Evolutionary conservation across 805 yeast species (phyloP).

Genomic region (Millerozyma acaciae): DNA sequence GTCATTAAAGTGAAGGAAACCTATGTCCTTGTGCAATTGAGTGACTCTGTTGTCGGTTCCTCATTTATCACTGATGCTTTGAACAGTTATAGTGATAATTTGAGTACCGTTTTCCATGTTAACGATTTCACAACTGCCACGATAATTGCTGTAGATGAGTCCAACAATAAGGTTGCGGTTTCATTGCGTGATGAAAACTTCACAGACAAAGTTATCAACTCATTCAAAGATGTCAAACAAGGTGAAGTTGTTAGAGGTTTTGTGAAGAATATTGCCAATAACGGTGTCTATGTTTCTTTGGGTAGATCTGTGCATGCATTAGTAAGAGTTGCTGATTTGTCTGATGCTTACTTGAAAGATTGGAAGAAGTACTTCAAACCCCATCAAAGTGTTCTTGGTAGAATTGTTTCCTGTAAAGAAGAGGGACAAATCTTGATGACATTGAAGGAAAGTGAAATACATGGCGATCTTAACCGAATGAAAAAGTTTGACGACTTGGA

Average conservation of each 20-base stretch:
- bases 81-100: slow-evolving; percentile 55
- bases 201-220: slow-evolving; percentile 46
- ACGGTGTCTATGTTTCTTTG: slow-evolving; percentile 74
- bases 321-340: slow-evolving; percentile 74
- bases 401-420: slow-evolving; percentile 57
- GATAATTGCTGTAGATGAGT: slow-evolving; percentile 44
- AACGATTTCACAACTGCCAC: slow-evolving; percentile 59
- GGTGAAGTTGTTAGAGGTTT: slow-evolving; percentile 83
- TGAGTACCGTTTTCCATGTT: slow-evolving; percentile 45
- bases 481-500: slow-evolving; percentile 65
- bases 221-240: slow-evolving; percentile 51
- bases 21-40: slow-evolving; percentile 65
- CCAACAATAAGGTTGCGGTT: slow-evolving; percentile 54
- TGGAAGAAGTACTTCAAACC: slow-evolving; percentile 78
- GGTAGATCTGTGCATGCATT: slow-evolving; percentile 72
- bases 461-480: slow-evolving; percentile 58
- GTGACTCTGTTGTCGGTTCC: slow-evolving; percentile 57
- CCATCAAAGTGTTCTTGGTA: slow-evolving; percentile 73
- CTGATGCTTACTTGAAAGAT: slow-evolving; percentile 77
- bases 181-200: slow-evolving; percentile 56
- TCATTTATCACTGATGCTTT: slow-evolving; percentile 76
- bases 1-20: slow-evolving; percentile 55
- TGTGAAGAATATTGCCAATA: slow-evolving; percentile 66
- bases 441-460: slow-evolving; percentile 73
- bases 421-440: slow-evolving; percentile 71